These are phyloP conservation scores for Calonectria hongkongensis DNA, from an alignment of 2,329 filamentous ascomycete species.

Conservation along the genomic window DNA sequence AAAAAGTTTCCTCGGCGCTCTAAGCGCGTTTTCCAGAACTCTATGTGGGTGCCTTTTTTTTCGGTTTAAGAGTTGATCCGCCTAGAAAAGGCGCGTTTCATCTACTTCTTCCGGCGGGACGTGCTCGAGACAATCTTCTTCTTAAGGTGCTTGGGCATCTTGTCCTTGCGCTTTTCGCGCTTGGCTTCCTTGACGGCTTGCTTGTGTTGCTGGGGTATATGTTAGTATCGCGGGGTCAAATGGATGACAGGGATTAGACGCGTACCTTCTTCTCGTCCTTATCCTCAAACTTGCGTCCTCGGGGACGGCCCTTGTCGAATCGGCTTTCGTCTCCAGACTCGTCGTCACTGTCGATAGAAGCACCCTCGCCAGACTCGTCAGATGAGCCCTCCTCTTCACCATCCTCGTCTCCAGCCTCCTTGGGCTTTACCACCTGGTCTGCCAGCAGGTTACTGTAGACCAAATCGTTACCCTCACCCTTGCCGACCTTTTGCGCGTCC, in stretches of 20 bases:
- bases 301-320: slow-evolving; percentile 81
- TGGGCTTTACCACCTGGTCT: slow-evolving; percentile 72
- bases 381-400: slow-evolving; percentile 60
- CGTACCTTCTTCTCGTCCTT: slow-evolving; percentile 89
- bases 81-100: slow-evolving; percentile 7
- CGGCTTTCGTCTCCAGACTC: slow-evolving; percentile 69
- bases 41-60: slow-evolving; percentile 27
- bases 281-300: slow-evolving; percentile 91
- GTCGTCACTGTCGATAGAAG: slow-evolving; percentile 65
- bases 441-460: slow-evolving; percentile 92
- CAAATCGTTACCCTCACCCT: slow-evolving; percentile 84
- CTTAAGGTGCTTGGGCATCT: slow-evolving; percentile 97
- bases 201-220: slow-evolving; percentile 78
- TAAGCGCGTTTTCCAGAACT: slow-evolving; percentile 9
- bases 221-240: slow-evolving; percentile 48
- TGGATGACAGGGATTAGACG: slow-evolving; percentile 9
- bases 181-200: slow-evolving; percentile 95
- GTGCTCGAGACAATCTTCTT: slow-evolving; percentile 85
- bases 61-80: not conserved
- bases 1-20: slow-evolving; percentile 26
- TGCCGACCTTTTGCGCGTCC: slow-evolving; percentile 85
- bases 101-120: slow-evolving; percentile 78
- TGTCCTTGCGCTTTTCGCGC: slow-evolving; percentile 92
- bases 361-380: slow-evolving; percentile 70
- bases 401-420: slow-evolving; percentile 62